Percentiles rank a stretch among this genome's conserved stretches.
Conservation (phyloP, 2,329 filamentous ascomycete genomes). For the Decorospora gaudefroyi region DNA sequence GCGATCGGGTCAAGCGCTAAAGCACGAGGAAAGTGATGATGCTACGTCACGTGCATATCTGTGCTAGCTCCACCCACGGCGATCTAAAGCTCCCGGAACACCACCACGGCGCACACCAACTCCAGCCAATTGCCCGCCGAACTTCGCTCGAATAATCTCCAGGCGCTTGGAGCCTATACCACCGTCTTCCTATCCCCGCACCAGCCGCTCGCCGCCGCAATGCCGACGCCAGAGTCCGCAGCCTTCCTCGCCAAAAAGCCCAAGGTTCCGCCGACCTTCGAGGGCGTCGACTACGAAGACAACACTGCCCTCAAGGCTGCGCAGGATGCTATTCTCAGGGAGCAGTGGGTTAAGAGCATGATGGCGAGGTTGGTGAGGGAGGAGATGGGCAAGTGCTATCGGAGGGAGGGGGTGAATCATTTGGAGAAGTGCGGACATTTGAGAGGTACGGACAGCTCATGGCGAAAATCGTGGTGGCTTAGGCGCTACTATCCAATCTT, state of each 20-base stretch:
- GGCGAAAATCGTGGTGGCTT: no score
- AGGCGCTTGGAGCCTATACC: not conserved
- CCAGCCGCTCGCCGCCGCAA: conserved; percentile 48
- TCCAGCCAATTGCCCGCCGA: conserved; percentile 22
- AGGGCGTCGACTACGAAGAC: conserved; percentile 85
- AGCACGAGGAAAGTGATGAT: conserved; percentile 3
- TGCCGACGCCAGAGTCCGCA: conserved; percentile 83
- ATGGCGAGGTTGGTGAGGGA: conserved; percentile 82
- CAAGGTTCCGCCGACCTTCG: conserved; percentile 78
- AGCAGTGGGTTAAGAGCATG: conserved; percentile 90
- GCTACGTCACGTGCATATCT: conserved; percentile 15
- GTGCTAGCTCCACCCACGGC: conserved; percentile 18
- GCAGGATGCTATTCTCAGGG: conserved; percentile 78
- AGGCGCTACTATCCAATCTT: no score
- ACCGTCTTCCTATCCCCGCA: not conserved
- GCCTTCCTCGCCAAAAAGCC: conserved; percentile 84
- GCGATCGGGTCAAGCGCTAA: no score
- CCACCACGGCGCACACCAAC: conserved; percentile 9
- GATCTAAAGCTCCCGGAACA: conserved; percentile 20
- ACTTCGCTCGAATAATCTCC: conserved; percentile 1
- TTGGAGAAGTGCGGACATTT: conserved; percentile 82
- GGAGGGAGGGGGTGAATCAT: conserved; percentile 82
- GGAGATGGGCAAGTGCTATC: conserved; percentile 85
- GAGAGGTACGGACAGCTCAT: conserved; percentile 76
- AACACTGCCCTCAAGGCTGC: conserved; percentile 79